Evolutionary conservation across 164 flowering plant species (phyloP).

Genomic region (Annona squamosa): DNA sequence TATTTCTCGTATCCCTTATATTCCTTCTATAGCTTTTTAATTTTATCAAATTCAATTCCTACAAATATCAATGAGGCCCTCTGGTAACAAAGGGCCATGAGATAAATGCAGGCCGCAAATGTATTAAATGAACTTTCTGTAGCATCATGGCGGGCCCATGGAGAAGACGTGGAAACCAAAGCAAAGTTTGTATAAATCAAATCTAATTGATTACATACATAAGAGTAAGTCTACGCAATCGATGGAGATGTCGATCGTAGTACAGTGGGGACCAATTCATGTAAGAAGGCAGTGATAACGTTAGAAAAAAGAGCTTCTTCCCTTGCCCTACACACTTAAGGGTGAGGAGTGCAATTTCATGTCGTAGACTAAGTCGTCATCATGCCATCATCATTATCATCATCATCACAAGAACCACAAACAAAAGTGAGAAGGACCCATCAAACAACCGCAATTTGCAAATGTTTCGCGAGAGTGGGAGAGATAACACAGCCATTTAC

Average conservation of each 20-base stretch:
- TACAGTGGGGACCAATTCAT: constrained; percentile 8
- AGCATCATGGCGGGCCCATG: too few relatives aligned
- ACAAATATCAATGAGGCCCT: too few relatives aligned
- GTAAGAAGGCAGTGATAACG: constrained; percentile 2
- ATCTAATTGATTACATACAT: neutral
- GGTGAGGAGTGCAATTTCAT: constrained; percentile 9
- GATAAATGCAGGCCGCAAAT: too few relatives aligned
- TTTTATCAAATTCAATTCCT: too few relatives aligned
- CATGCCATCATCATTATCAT: constrained; percentile 35
- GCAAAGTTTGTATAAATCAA: too few relatives aligned
- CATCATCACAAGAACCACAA: constrained; percentile 21
- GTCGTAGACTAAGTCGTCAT: constrained; percentile 23
- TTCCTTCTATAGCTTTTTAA: too few relatives aligned
- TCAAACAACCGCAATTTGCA: constrained; percentile 3
- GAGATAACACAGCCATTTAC: neutral
- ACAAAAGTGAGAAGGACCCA: neutral
- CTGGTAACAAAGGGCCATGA: too few relatives aligned
- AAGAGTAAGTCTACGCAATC: constrained; percentile 5
- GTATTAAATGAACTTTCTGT: too few relatives aligned
- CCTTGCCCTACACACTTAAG: constrained; percentile 2
- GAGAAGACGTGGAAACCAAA: too few relatives aligned
- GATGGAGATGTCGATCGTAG: neutral
- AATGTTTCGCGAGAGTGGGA: neutral
- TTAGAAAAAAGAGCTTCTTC: constrained; percentile 9
- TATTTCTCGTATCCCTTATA: too few relatives aligned